Evolutionary conservation across 2,329 filamentous ascomycete species (phyloP), one percentile per base, ranked within the genome.

Genomic region (Coniochaeta hoffmannii): DNA sequence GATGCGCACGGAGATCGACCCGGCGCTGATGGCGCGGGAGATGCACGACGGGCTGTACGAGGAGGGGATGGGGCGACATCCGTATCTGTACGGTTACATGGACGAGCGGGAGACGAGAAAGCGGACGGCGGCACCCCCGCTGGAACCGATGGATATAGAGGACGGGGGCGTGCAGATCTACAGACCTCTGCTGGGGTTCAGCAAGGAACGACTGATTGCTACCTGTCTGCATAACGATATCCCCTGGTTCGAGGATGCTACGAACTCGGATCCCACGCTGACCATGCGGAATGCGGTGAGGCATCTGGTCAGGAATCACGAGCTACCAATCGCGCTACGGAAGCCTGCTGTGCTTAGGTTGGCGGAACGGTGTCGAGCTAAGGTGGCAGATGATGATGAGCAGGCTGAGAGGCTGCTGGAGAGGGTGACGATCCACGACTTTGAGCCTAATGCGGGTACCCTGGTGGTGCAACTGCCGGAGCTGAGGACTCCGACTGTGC

Each of bases 221-320:
- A 91, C 89, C 0, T 97, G 93, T 65, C 69, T 85, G 58, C 75
- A 79, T n/a, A 79, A 85, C 60, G 71, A 76, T 0, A 72, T 95
- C 10, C 71, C 74, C 0, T 97, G 90, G 88, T 89, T 90, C 59
- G 89, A 94, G 66, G 94, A 99, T 67, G 73, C 76, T 41, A 97
- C 92, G 1, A 99, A 99, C 65, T 69, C 76, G 15, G 88, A 97
- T 63, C 79, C 76, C 9, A 90, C 86, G 0, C 72, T 95, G 57
- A 96, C 94, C 0, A 71, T 79, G 46, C 82, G 94, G 35, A 99
- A 99, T 64, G 85, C 93, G 0, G 76, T 97, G 35, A 83, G 93
- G 31, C 74, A 87, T 66, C 68, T 96, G 44, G 76, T 82, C 19
- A 71, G 75, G 26, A 70, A 78, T 4, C 71, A 68, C 2, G 28